These are phyloP conservation scores for Saccharomycopsis microspora DNA, from an alignment of 805 yeast species.

Conservation along the genomic window DNA sequence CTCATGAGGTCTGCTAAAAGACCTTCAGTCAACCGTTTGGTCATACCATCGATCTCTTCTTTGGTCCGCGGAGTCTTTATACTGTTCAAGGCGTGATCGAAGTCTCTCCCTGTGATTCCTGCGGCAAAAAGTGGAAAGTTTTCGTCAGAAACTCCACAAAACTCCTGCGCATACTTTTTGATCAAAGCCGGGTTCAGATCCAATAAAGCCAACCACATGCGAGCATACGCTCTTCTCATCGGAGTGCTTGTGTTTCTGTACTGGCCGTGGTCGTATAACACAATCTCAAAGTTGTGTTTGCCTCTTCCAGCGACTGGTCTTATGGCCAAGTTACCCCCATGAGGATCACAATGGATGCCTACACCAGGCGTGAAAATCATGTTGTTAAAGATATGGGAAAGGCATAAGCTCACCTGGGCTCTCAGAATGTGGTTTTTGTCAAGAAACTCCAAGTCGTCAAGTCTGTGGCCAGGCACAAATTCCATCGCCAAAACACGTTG, in stretches of 20 bases:
- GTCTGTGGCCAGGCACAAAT: conserved; percentile 66
- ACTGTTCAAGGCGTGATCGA: conserved; percentile 59
- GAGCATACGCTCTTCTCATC: conserved; percentile 74
- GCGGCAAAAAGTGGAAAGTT: conserved; percentile 82
- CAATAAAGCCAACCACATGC: conserved; percentile 83
- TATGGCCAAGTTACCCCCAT: conserved; percentile 92
- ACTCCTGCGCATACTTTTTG: conserved; percentile 61
- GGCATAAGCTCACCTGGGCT: conserved; percentile 70
- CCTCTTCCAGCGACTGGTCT: conserved; percentile 26
- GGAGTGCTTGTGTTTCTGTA: conserved; percentile 74
- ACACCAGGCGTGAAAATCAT: conserved; percentile 94
- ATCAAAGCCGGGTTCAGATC: conserved; percentile 57
- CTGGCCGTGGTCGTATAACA: conserved; percentile 90
- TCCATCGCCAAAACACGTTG: conserved; percentile 81
- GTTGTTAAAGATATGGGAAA: conserved; percentile 82
- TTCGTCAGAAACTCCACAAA: conserved; percentile 69
- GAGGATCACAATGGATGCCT: conserved; percentile 95
- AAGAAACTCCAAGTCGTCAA: conserved; percentile 64
- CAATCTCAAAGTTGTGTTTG: conserved; percentile 76
- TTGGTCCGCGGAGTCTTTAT: conserved; percentile 41
- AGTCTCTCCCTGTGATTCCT: conserved; percentile 91
- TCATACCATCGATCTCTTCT: conserved; percentile 61
- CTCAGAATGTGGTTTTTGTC: conserved; percentile 55
- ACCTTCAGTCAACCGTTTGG: conserved; percentile 46
- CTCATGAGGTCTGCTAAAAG: conserved; percentile 68